A percentile compares a stretch with the other conserved stretches of the same genome.
phyloP scores from a whole-genome alignment of 2,329 filamentous ascomycete species.

The Hymenoscyphus salicellus region DNA sequence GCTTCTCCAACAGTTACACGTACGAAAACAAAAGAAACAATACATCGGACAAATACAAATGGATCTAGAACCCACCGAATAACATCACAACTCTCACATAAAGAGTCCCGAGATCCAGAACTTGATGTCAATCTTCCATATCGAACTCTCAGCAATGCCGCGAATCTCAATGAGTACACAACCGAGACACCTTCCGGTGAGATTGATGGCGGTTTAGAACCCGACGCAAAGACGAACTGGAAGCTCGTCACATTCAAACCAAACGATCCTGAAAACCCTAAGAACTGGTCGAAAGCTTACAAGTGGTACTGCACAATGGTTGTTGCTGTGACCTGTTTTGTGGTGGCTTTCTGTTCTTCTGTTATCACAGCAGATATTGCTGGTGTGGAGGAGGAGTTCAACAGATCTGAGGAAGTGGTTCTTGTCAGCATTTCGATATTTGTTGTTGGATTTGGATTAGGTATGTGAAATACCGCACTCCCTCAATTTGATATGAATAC shows the following conservation, averaged over 20 bases:
- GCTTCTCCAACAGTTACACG: constrained; percentile 8
- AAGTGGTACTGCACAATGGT: constrained; percentile 89
- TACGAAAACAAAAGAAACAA: constrained; percentile 13
- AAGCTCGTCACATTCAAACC: constrained; percentile 69
- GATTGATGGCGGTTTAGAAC: constrained; percentile 42
- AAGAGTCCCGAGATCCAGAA: constrained; percentile 30
- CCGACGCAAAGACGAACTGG: constrained; percentile 39
- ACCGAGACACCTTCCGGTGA: constrained; percentile 59
- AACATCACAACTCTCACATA: constrained; percentile 23
- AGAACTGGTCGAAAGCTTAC: constrained; percentile 75
- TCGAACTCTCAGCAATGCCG: constrained; percentile 57
- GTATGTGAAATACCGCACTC: constrained; percentile 40
- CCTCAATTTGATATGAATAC: neutral
- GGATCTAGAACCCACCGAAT: constrained; percentile 18
- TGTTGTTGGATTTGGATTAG: constrained; percentile 77
- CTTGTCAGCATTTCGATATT: constrained; percentile 73
- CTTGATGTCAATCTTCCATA: constrained; percentile 59
- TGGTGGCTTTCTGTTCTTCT: constrained; percentile 61
- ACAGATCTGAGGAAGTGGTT: constrained; percentile 68
- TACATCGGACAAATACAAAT: constrained; percentile 18
- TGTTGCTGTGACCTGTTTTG: constrained; percentile 72
- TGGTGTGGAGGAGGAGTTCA: constrained; percentile 61
- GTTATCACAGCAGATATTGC: constrained; percentile 75
- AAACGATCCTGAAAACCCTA: constrained; percentile 73
- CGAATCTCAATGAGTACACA: constrained; percentile 66